Conservation (phyloP, 2,329 filamentous ascomycete species). For the Fonsecaea nubica region DNA sequence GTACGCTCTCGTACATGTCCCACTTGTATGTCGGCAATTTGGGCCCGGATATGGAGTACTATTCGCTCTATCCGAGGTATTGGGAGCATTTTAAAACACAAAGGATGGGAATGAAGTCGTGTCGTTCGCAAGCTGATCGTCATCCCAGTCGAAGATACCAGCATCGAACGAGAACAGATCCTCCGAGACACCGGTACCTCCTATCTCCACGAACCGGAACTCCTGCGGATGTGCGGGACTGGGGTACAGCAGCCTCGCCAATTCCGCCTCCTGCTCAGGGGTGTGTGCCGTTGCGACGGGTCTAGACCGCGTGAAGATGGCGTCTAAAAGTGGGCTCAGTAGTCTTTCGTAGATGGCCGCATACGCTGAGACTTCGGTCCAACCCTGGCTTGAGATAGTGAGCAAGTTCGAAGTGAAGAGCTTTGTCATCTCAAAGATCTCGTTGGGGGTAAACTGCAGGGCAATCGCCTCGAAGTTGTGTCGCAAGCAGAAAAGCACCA, state of each 20-base stretch:
- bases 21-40: background rate
- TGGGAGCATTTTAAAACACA: background rate
- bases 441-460: conserved; percentile 25
- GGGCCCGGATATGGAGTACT: background rate
- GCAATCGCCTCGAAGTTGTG: conserved; percentile 38
- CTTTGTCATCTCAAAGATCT: conserved; percentile 42
- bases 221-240: conserved; percentile 10
- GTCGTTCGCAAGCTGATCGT: conserved; percentile 4
- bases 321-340: conserved; percentile 39
- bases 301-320: conserved; percentile 31
- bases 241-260: conserved; percentile 20
- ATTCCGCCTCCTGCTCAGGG: conserved; percentile 26
- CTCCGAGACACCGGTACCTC: background rate
- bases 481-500: conserved; percentile 41
- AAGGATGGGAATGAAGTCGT: conserved; percentile 5
- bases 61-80: background rate
- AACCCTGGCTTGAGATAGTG: conserved; percentile 39
- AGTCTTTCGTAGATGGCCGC: conserved; percentile 35
- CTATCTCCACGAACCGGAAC: conserved; percentile 7
- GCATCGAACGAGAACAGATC: conserved; percentile 12
- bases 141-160: conserved; percentile 7
- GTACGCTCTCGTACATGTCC: background rate
- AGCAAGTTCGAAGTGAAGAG: conserved; percentile 41
- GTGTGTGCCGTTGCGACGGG: conserved; percentile 15
- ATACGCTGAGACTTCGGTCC: conserved; percentile 40